A percentile compares a stretch with the other conserved stretches of the same genome.
phyloP scores from a whole-genome alignment of 2,329 filamentous ascomycete species.

The Karstenula rhodostoma region DNA sequence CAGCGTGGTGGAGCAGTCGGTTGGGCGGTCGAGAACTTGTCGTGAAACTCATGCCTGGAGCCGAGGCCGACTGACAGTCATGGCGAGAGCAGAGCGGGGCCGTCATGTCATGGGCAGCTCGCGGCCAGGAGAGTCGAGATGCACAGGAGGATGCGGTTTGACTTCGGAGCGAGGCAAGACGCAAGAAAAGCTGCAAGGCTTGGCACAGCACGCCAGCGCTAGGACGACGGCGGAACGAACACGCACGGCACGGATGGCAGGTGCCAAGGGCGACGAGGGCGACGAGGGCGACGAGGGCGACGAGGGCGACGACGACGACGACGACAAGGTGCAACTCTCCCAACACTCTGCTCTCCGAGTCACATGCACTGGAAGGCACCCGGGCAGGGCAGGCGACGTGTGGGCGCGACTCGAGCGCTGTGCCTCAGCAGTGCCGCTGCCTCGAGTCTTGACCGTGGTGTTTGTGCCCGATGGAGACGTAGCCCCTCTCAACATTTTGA shows the following conservation, averaged over 20 bases:
- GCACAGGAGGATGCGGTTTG: neutral
- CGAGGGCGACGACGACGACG: no score
- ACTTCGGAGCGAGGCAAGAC: neutral
- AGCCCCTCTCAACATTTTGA: neutral
- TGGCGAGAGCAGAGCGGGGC: slow-evolving; percentile 4
- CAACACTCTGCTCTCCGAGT: no score
- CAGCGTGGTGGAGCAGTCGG: slow-evolving; percentile 13
- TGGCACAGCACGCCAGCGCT: slow-evolving; percentile 6
- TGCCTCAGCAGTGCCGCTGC: neutral
- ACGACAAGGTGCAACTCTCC: no score
- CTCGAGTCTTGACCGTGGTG: no score
- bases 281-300: no score
- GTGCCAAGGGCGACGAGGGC: no score
- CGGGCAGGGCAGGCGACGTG: no score
- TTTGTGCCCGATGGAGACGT: neutral
- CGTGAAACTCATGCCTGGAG: slow-evolving; percentile 1
- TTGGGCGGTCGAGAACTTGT: slow-evolving; percentile 4
- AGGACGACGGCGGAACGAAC: no score
- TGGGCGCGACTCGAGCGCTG: neutral
- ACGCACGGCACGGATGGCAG: neutral
- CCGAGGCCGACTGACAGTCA: slow-evolving; percentile 8
- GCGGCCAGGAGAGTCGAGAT: slow-evolving; percentile 1
- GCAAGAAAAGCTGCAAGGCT: slow-evolving; percentile 21
- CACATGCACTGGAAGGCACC: no score
- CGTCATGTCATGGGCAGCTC: neutral